Evolutionary conservation across 2,329 filamentous ascomycete genomes (phyloP).

Genomic region (Orbilia javanica): DNA sequence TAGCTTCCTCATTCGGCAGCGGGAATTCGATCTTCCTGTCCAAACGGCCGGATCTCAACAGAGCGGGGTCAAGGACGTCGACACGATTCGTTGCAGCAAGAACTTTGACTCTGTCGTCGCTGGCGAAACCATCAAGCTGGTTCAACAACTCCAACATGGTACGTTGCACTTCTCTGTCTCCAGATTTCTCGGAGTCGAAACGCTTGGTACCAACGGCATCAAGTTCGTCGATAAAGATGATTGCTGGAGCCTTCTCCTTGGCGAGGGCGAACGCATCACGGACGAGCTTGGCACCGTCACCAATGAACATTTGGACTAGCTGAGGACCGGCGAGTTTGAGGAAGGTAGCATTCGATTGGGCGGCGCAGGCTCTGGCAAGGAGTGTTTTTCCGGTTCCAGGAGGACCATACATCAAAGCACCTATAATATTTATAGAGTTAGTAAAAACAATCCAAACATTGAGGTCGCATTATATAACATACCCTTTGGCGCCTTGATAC

Average conservation of each 20-base stretch:
- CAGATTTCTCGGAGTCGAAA: conserved; percentile 98
- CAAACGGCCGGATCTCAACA: conserved; percentile 90
- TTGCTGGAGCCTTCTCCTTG: conserved; percentile 98
- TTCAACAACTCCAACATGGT: conserved; percentile 99
- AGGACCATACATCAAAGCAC: conserved; percentile 97
- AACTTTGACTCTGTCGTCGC: conserved; percentile 96
- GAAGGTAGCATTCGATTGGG: conserved; percentile 98
- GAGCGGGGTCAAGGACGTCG: conserved; percentile 90
- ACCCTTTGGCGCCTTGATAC: conserved; percentile 99
- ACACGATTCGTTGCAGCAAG: conserved; percentile 94
- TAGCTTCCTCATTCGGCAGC: conserved; percentile 95
- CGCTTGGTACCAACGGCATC: conserved; percentile 99
- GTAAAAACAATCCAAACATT: conserved; percentile 34
- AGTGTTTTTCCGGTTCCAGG: conserved; percentile 92
- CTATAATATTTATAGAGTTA: conserved; percentile 67
- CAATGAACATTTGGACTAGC: conserved; percentile 99
- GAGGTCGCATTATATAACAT: conserved; percentile 61
- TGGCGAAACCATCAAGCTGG: conserved; percentile 97
- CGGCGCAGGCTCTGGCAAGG: conserved; percentile 93
- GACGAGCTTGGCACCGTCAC: conserved; percentile 96
- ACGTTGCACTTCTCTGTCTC: conserved; percentile 96
- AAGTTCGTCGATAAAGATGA: conserved; percentile 99
- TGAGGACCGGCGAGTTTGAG: conserved; percentile 97
- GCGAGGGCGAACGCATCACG: conserved; percentile 97
- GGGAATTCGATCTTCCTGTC: conserved; percentile 99